Evolutionary conservation across 2,329 filamentous ascomycete genomes (phyloP), one percentile per base, ranked within the genome.

Genomic region (Ophiostoma perfectum): DNA sequence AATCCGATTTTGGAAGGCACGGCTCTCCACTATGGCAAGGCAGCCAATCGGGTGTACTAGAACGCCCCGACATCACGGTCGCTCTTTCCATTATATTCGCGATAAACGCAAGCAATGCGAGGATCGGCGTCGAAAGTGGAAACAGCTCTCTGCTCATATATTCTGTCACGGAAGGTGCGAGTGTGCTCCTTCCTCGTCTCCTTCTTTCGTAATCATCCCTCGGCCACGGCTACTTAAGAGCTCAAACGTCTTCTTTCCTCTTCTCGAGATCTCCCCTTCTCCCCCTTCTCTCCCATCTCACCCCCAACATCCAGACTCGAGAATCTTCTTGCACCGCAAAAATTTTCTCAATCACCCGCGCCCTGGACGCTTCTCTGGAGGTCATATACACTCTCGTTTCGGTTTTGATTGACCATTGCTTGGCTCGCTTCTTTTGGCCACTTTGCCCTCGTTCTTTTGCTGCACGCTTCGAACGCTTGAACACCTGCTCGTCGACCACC

Each of bases 31-130:
- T 44, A 4, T 39, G 7, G 39, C 39, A 44, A 63, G 60, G 60
- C 63, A 36, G 16, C 63, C 63, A 64, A 64, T 64, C 42, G 47
- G n/a, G 39, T 45, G 39, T 42, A 44, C 39, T 27, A 44, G 12
- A 27, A 18, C 41, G 44, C 9, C 64, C 18, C 3, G 27, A 65
- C 27, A 65, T 52, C 64, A 42, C 41, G 42, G 65, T 64, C 64
- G 64, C 67, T 66, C 69, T 47, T 68, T 68, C 69, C 66, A 36
- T 11, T 18, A 52, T 44, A 45, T 16, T 16, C 39, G 16, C 36
- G 14, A 12, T 11, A 9, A 9, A 16, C 16, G 8, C 39, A 42
- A n/a, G 3, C 14, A 18, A 42, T 39, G 49, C 49, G 27, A 39
- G 16, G n/a, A 9, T 41, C 14, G 14, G 16, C 14, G 27, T 16